Percentiles rank a stretch among this genome's conserved stretches.
Evolutionary conservation across 2,329 filamentous ascomycete species (phyloP).

Genomic region (Remersonia thermophila): DNA sequence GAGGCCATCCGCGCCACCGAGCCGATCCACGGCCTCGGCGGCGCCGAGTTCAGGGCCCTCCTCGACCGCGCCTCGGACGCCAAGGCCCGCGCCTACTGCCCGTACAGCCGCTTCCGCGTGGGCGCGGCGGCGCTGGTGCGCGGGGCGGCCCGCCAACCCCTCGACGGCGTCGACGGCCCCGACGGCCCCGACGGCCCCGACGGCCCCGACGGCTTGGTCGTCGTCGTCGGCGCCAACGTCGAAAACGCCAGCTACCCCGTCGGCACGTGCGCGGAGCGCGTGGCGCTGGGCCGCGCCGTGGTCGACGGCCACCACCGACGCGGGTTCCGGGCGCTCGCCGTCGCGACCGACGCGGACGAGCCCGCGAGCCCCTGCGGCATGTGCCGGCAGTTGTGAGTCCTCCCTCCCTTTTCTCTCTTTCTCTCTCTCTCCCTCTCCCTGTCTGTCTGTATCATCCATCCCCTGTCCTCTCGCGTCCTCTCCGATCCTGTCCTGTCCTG

Average conservation of each 20-base stretch:
- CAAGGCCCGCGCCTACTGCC: slow-evolving; percentile 75
- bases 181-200: slow-evolving; percentile 23
- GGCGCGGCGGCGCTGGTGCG: slow-evolving; percentile 67
- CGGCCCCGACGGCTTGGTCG: slow-evolving; percentile 20
- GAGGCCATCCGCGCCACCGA: slow-evolving; percentile 22
- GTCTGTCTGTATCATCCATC: background rate
- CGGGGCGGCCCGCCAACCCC: too few relatives aligned
- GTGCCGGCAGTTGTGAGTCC: slow-evolving; percentile 76
- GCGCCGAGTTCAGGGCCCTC: slow-evolving; percentile 52
- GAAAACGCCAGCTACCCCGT: slow-evolving; percentile 92
- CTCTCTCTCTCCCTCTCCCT: slow-evolving; percentile 13
- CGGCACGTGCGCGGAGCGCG: slow-evolving; percentile 87
- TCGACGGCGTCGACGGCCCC: too few relatives aligned
- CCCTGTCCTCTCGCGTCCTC: too few relatives aligned
- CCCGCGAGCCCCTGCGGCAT: slow-evolving; percentile 79
- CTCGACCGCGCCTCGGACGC: slow-evolving; percentile 52
- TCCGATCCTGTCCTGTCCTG: too few relatives aligned
- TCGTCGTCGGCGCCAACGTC: slow-evolving; percentile 69
- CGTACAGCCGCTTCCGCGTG: slow-evolving; percentile 85
- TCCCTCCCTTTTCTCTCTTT: slow-evolving; percentile 13
- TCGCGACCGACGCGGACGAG: slow-evolving; percentile 64
- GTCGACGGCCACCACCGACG: slow-evolving; percentile 35
- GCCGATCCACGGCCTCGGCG: slow-evolving; percentile 38
- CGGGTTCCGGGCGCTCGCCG: slow-evolving; percentile 65
- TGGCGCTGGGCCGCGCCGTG: slow-evolving; percentile 74